Base-by-base conservation (phyloP, 371 early-diverging fungal genomes). In the Capillidium rhysosporum region DNA sequence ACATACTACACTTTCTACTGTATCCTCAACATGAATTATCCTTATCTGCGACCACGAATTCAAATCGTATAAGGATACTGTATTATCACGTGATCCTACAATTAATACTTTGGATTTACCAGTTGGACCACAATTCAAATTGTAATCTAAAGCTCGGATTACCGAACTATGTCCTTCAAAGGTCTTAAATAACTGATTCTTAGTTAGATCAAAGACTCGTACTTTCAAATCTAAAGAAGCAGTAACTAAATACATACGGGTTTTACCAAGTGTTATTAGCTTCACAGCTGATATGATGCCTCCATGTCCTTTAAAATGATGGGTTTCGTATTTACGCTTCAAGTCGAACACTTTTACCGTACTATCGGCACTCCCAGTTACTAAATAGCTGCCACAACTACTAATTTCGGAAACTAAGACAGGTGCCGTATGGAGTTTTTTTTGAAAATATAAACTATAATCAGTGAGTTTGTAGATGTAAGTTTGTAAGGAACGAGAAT, bases 321-420 rank as follows among this genome's bases (percentile, higher is more conserved):
- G 97, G 28, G 97, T 94, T 59, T 88, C 89, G 65, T 71, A 89
- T 18, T 89, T 89, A 49, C 78, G 71, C 49, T 84, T 86, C 43
- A 88, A 82, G 68, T 96, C 92, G 92, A 92, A 96, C 2, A 93
- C 86, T 56, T 84, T 86, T 52, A 96, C 82, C 7, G 86, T 82
- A 58, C 80, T 80, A 66, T 96, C 97, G 0, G 97, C 92, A 14
- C 87, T 87, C 44, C 94, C 97, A 0, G 92, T 92, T 2, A 93
- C 94, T 2, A 92, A 34, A 34, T 34, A 34, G 7, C 12, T 12
- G 12, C 34, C 34, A 12, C 34, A 34, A 12, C 34, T 34, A 4
- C 7, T 7, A 12, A 34, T 12, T 7, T 34, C 34, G 12, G 7
- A 7, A 7, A 34, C 34, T 12, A 34, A 34, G 7, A 34, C 34